phyloP scores from a whole-genome alignment of 306 rosid species.

The Alnus glutinosa region DNA sequence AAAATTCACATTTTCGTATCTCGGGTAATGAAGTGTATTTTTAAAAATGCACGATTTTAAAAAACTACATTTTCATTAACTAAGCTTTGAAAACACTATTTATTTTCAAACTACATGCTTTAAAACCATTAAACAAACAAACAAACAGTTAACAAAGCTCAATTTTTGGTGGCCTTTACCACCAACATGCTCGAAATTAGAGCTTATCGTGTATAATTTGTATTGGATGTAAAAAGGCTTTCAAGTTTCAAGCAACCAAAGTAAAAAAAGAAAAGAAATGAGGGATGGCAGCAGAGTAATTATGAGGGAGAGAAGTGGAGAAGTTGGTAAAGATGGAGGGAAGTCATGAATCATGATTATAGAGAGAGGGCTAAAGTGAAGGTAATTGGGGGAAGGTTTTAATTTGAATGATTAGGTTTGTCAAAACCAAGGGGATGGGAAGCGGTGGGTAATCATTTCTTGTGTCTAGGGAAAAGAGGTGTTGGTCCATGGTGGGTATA shows the following conservation, averaged over 20 bases:
- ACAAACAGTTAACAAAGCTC: neutral
- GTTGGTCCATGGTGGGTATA: slow-evolving; percentile 31
- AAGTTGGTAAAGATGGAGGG: slow-evolving; percentile 20
- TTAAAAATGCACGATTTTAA: no score
- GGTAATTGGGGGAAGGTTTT: slow-evolving; percentile 34
- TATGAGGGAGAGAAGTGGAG: slow-evolving; percentile 16
- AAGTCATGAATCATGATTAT: slow-evolving; percentile 40
- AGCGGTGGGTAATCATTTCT: slow-evolving; percentile 68
- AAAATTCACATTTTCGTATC: no score
- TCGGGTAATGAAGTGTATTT: no score
- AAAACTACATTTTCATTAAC: no score
- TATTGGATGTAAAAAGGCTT: no score
- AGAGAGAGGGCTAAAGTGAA: slow-evolving; percentile 34
- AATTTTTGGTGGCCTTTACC: neutral
- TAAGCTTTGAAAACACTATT: no score
- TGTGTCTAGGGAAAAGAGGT: slow-evolving; percentile 37
- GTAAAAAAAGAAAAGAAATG: neutral
- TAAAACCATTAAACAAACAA: no score
- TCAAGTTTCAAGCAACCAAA: neutral
- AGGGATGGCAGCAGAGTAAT: slow-evolving; percentile 23
- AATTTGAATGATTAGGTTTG: slow-evolving; percentile 57
- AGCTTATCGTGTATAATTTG: no score
- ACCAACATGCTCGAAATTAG: neutral
- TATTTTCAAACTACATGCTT: no score
- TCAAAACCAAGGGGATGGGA: slow-evolving; percentile 43